phyloP scores from a whole-genome alignment of 371 early-diverging fungal genomes.

The Mortierella sp. region DNA sequence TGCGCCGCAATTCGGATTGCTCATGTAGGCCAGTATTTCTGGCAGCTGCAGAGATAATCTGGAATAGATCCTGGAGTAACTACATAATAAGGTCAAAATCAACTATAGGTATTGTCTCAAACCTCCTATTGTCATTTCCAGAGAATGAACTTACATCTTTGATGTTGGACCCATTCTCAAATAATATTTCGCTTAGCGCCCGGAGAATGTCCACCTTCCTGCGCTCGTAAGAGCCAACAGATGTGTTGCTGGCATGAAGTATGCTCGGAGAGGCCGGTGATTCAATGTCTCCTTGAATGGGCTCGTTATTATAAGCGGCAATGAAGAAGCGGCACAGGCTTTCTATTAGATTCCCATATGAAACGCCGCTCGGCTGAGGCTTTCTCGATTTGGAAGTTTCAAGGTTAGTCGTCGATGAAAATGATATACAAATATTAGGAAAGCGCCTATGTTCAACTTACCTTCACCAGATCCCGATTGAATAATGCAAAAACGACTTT shows the following conservation, averaged over 20 bases:
- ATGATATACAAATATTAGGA: neutral
- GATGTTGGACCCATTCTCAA: slow-evolving; percentile 31
- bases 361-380: slow-evolving; percentile 2
- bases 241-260: neutral
- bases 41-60: slow-evolving; percentile 7
- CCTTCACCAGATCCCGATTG: slow-evolving; percentile 43
- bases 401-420: neutral
- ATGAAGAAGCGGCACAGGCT: slow-evolving; percentile 24
- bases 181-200: slow-evolving; percentile 35
- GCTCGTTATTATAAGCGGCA: slow-evolving; percentile 10
- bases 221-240: neutral
- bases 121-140: neutral
- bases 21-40: slow-evolving; percentile 1
- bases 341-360: slow-evolving; percentile 10
- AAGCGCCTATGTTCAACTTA: neutral
- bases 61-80: slow-evolving; percentile 25
- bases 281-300: neutral
- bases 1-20: slow-evolving; percentile 27
- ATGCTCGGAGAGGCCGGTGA: neutral
- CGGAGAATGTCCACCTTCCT: slow-evolving; percentile 41
- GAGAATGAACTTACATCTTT: slow-evolving; percentile 25
- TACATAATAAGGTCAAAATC: slow-evolving; percentile 5
- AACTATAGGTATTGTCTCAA: neutral
- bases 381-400: neutral
- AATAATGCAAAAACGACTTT: slow-evolving; percentile 39